Percentiles rank a stretch among this genome's conserved stretches.
These are phyloP conservation scores for Eucalyptus curtisii DNA, from an alignment of 345 rosid genomes.

Conservation along the genomic window DNA sequence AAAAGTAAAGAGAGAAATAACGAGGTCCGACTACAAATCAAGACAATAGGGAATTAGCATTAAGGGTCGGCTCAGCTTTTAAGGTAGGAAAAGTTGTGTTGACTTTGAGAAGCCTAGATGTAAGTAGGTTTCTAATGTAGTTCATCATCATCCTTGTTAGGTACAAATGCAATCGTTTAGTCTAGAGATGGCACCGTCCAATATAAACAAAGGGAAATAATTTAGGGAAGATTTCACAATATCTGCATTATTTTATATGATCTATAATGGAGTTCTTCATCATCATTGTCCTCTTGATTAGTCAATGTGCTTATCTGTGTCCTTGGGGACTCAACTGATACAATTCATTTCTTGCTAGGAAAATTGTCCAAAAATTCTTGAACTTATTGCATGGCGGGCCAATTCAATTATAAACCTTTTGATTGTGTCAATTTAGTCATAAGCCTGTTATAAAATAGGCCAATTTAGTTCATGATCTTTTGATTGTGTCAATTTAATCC, in stretches of 20 bases:
- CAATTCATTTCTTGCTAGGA: neutral
- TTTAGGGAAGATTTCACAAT: neutral
- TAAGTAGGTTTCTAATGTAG: neutral
- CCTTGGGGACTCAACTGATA: neutral
- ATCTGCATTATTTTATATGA: neutral
- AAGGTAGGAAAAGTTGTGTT: neutral
- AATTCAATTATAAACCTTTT: neutral
- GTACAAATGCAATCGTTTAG: too few relatives aligned
- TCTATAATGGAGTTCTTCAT: neutral
- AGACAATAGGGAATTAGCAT: neutral
- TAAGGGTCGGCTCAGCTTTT: neutral
- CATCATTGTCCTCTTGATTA: neutral
- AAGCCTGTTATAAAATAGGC: fast-evolving
- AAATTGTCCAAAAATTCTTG: neutral
- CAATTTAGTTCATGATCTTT: too few relatives aligned
- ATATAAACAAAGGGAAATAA: neutral
- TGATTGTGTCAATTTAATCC: fast-evolving
- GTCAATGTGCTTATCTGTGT: neutral
- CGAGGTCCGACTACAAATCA: fast-evolving
- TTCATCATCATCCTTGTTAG: too few relatives aligned
- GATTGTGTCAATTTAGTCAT: neutral
- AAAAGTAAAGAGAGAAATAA: neutral
- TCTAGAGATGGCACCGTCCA: neutral
- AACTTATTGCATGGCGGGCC: neutral
- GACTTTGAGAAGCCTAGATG: neutral